phyloP scores from a whole-genome alignment of 371 early-diverging fungal genomes.

The Dichotomocladium elegans region DNA sequence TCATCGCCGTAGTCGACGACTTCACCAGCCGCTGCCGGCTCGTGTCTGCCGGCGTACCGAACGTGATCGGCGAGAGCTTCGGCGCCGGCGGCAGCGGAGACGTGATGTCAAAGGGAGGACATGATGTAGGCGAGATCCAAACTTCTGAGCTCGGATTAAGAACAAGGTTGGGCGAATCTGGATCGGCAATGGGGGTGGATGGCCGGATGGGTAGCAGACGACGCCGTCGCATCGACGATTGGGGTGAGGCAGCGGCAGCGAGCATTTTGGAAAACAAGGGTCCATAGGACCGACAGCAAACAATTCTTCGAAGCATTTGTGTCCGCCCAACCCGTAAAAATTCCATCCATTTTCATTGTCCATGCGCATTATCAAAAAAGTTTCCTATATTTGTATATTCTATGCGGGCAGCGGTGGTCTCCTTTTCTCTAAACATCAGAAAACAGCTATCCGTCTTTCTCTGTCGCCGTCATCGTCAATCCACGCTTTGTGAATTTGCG shows the following conservation, averaged over 20 bases:
- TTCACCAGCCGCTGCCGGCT: not conserved
- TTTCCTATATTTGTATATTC: not conserved
- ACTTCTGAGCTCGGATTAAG: not conserved
- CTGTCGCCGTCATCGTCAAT: slow-evolving; percentile 10
- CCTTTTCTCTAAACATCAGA: not conserved
- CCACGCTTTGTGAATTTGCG: slow-evolving; percentile 9
- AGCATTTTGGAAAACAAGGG: not conserved
- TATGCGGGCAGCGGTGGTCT: not conserved
- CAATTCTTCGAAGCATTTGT: too few species aligned
- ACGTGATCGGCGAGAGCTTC: not conserved
- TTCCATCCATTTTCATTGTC: too few species aligned
- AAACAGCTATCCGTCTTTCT: not conserved
- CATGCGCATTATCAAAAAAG: not conserved
- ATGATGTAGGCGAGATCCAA: not conserved
- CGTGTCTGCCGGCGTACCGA: not conserved
- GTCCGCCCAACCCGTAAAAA: too few species aligned
- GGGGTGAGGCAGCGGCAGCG: not conserved
- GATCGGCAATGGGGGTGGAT: not conserved
- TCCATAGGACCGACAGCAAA: not conserved
- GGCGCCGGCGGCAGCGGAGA: not conserved
- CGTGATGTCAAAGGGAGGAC: not conserved
- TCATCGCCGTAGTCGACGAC: not conserved
- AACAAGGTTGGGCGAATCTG: not conserved
- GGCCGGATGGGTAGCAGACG: not conserved
- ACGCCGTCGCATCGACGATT: not conserved